Percentiles rank a stretch among this genome's conserved stretches.
phyloP scores from a whole-genome alignment of 1,139 yeast genomes.

The Petasospora rhodanensis region DNA sequence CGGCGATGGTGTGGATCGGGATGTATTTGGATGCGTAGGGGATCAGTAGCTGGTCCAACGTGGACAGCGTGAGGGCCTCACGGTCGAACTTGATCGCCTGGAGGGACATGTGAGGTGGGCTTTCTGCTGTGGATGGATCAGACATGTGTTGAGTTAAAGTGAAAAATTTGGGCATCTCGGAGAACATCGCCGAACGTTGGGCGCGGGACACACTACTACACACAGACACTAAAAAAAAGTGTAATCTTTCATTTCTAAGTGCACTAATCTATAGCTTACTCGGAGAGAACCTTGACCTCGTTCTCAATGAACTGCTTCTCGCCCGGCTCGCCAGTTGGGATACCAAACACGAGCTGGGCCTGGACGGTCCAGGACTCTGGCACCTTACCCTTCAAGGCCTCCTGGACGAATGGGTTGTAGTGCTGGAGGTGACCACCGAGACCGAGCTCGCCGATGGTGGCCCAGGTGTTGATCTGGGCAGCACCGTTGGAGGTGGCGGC shows the following conservation, averaged over 20 bases:
- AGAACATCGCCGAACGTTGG: too few relatives aligned
- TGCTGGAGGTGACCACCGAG: constrained; percentile 46
- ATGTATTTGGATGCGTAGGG: constrained; percentile 78
- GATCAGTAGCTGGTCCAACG: constrained; percentile 75
- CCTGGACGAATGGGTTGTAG: constrained; percentile 39
- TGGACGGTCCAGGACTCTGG: constrained; percentile 39
- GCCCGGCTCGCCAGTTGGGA: constrained; percentile 30
- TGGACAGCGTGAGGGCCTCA: constrained; percentile 39
- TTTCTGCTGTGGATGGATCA: too few relatives aligned
- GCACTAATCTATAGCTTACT: too few relatives aligned
- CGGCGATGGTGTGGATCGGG: constrained; percentile 52
- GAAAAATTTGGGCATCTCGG: too few relatives aligned
- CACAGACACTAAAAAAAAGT: too few relatives aligned
- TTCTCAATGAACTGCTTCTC: constrained; percentile 35
- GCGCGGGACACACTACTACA: too few relatives aligned
- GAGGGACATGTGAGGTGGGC: constrained; percentile 36
- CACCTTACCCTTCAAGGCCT: constrained; percentile 34
- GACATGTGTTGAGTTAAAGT: too few relatives aligned
- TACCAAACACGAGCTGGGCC: constrained; percentile 44
- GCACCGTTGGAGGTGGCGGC: constrained; percentile 43
- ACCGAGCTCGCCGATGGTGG: constrained; percentile 38
- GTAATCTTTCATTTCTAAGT: too few relatives aligned
- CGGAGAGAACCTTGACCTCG: constrained; percentile 34
- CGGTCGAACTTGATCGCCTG: constrained; percentile 70
- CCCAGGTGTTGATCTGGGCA: constrained; percentile 42